Conservation (phyloP, 202 grass and related monocot species). For the Setaria italica region DNA sequence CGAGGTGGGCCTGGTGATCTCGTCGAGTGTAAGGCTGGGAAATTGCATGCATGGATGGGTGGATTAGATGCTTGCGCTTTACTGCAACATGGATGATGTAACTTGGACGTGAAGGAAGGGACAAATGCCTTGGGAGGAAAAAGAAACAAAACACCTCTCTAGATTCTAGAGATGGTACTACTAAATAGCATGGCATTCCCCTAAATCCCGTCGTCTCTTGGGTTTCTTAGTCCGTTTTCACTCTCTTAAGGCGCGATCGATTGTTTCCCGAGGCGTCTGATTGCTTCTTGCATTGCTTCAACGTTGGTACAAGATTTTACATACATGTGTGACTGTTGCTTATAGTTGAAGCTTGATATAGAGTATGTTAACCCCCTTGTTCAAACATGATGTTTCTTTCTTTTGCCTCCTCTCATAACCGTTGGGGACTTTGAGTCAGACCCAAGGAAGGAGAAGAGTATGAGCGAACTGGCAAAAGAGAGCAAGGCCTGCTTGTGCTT, state of each 20-base stretch:
- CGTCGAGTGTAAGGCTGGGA: slow-evolving; percentile 14
- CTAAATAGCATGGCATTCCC: background rate
- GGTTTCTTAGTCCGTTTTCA: background rate
- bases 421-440: slow-evolving; percentile 1
- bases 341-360: slow-evolving; percentile 18
- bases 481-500: background rate
- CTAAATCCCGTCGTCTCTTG: background rate
- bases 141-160: background rate
- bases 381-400: background rate
- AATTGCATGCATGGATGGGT: background rate
- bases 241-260: background rate
- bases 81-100: slow-evolving; percentile 48
- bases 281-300: slow-evolving; percentile 31
- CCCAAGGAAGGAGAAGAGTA: slow-evolving; percentile 8
- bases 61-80: slow-evolving; percentile 62
- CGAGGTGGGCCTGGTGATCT: slow-evolving; percentile 41
- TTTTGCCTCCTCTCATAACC: background rate
- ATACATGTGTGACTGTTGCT: slow-evolving; percentile 8
- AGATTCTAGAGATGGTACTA: background rate
- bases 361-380: background rate
- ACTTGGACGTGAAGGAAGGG: slow-evolving; percentile 55
- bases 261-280: slow-evolving; percentile 14
- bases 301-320: background rate
- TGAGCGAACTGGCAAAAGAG: background rate
- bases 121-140: slow-evolving; percentile 48